Percentiles rank a stretch among this genome's conserved stretches.
Conservation (phyloP, 129 eudicot genomes). For the Artemisia annua region DNA sequence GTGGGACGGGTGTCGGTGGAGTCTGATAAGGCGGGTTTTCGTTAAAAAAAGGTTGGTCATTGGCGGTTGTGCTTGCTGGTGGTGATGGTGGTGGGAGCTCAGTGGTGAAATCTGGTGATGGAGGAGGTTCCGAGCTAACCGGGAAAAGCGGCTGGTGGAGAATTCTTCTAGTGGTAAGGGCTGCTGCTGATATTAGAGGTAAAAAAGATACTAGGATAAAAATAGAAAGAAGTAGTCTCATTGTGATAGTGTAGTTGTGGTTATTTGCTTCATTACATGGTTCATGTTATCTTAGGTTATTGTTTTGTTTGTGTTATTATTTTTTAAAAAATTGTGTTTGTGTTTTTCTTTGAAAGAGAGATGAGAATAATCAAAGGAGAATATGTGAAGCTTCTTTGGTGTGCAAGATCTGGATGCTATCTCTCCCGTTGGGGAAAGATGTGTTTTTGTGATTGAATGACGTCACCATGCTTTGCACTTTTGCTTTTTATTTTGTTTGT, state of each 20-base stretch:
- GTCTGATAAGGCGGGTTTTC: slow-evolving; percentile 60
- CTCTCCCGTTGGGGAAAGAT: slow-evolving; percentile 26
- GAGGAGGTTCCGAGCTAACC: slow-evolving; percentile 69
- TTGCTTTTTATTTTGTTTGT: slow-evolving; percentile 12
- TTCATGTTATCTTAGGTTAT: slow-evolving; percentile 51
- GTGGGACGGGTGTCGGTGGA: slow-evolving; percentile 32
- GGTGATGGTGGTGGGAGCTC: slow-evolving; percentile 42
- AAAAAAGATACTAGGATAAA: slow-evolving; percentile 20
- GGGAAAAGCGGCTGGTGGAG: slow-evolving; percentile 92
- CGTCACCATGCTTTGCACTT: slow-evolving; percentile 54
- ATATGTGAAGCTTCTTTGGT: slow-evolving; percentile 66
- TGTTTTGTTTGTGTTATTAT: slow-evolving; percentile 16
- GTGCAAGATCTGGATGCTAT: slow-evolving; percentile 87
- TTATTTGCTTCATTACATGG: slow-evolving; percentile 48
- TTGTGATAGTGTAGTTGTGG: slow-evolving; percentile 34
- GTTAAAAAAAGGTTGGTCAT: slow-evolving; percentile 82
- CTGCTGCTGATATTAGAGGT: slow-evolving; percentile 29
- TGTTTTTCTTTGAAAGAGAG: no score
- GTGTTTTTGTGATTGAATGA: slow-evolving; percentile 40
- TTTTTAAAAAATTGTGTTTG: no score
- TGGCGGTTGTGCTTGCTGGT: slow-evolving; percentile 24
- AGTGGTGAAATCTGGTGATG: slow-evolving; percentile 29
- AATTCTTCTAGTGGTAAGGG: slow-evolving; percentile 70
- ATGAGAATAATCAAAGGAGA: slow-evolving; percentile 20
- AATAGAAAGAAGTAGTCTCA: slow-evolving; percentile 39